A percentile compares a stretch with the other conserved stretches of the same genome.
These are phyloP conservation scores for Claviceps monticola DNA, from an alignment of 2,329 filamentous ascomycete genomes.

Conservation along the genomic window DNA sequence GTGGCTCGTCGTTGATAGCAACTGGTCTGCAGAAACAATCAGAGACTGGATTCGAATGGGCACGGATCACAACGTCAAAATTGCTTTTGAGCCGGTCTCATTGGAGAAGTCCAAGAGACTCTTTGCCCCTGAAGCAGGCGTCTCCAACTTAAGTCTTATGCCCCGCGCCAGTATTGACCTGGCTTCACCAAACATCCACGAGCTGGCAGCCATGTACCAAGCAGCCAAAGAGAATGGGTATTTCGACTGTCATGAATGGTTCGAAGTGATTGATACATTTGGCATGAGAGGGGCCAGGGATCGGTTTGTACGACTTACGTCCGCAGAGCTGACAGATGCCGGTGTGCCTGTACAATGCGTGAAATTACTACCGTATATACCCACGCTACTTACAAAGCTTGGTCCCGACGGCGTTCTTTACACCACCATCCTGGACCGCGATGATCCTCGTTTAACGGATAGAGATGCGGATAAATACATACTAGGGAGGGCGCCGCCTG, in stretches of 20 bases:
- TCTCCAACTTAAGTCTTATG: conserved; percentile 35
- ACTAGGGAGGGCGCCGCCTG: conserved; percentile 45
- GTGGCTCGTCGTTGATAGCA: conserved; percentile 76
- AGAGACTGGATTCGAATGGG: conserved; percentile 52
- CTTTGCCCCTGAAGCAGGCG: conserved; percentile 35
- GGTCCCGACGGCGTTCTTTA: conserved; percentile 64
- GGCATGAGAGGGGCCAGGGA: conserved; percentile 64
- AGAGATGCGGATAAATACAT: conserved; percentile 55
- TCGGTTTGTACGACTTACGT: conserved; percentile 56
- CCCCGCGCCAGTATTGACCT: conserved; percentile 55
- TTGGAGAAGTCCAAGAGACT: conserved; percentile 60
- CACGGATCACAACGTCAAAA: conserved; percentile 38
- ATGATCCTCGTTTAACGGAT: conserved; percentile 52
- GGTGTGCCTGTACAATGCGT: conserved; percentile 75
- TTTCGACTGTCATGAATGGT: conserved; percentile 63
- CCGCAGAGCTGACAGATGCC: conserved; percentile 52
- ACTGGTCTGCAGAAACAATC: conserved; percentile 60
- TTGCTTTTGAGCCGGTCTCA: conserved; percentile 85
- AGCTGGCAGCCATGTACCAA: conserved; percentile 66
- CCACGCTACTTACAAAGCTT: conserved; percentile 72
- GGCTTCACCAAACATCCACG: conserved; percentile 69
- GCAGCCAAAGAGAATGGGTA: conserved; percentile 53
- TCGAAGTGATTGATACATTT: conserved; percentile 62
- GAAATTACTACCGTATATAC: conserved; percentile 78
- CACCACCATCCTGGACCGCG: conserved; percentile 52